Conservation (phyloP, 1,284 basidiomycete genomes). For the Irpex sp. region DNA sequence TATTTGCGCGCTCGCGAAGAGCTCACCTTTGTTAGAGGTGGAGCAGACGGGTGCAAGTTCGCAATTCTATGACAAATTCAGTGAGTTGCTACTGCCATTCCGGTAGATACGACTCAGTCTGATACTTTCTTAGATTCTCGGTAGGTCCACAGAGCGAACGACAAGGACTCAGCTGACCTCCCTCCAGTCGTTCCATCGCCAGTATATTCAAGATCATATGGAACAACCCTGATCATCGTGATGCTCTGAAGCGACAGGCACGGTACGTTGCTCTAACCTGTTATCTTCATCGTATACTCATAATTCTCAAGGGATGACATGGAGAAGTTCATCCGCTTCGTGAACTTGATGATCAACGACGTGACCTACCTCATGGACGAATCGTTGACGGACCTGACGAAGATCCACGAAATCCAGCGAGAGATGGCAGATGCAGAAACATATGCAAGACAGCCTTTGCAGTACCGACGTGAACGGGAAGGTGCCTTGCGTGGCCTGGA, state of each 20-base stretch:
- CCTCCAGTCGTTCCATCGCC: conserved; percentile 71
- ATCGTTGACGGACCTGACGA: conserved; percentile 82
- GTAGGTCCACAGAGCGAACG: conserved; percentile 19
- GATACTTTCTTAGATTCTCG: conserved; percentile 46
- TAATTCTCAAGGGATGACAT: conserved; percentile 53
- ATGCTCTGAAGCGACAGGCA: conserved; percentile 76
- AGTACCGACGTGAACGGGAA: conserved; percentile 84
- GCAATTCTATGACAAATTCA: conserved; percentile 98
- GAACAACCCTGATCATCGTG: conserved; percentile 83
- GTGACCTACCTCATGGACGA: conserved; percentile 98
- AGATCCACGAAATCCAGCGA: conserved; percentile 82
- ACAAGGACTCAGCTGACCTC: neutral
- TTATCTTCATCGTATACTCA: conserved; percentile 5
- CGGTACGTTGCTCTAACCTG: conserved; percentile 40
- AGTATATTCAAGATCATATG: conserved; percentile 84
- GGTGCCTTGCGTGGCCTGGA: conserved; percentile 76
- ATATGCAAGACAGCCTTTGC: conserved; percentile 63
- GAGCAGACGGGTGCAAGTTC: conserved; percentile 96
- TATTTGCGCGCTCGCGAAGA: too few relatives aligned
- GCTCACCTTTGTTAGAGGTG: conserved; percentile 58
- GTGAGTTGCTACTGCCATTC: conserved; percentile 41
- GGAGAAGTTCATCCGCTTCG: conserved; percentile 91
- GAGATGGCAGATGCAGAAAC: conserved; percentile 74
- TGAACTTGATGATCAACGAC: conserved; percentile 99
- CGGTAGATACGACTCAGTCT: neutral